A percentile compares a stretch with the other conserved stretches of the same genome.
Evolutionary conservation across 805 yeast genomes (phyloP).

Genomic region (Lachancea kluyveri): DNA sequence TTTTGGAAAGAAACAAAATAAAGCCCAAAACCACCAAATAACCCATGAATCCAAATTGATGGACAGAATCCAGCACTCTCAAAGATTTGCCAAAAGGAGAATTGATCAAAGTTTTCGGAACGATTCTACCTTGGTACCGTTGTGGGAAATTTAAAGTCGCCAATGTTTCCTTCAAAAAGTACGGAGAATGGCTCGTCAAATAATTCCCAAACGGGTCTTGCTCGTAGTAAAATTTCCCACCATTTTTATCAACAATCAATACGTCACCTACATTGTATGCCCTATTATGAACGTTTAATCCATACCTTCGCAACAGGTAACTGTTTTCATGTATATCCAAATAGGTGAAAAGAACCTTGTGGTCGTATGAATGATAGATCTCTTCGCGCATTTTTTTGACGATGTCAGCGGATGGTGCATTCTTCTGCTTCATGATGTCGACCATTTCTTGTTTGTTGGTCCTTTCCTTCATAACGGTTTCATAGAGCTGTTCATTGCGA

Average conservation of each 20-base stretch:
- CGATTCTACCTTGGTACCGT: constrained; percentile 11
- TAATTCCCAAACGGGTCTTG: constrained; percentile 32
- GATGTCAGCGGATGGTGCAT: constrained; percentile 39
- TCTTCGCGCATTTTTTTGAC: constrained; percentile 43
- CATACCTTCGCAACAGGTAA: constrained; percentile 22
- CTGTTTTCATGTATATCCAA: constrained; percentile 41
- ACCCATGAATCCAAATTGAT: constrained; percentile 39
- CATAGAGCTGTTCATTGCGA: constrained; percentile 37
- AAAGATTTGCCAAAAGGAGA: constrained; percentile 38
- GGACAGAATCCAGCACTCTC: constrained; percentile 39
- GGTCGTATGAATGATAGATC: constrained; percentile 40
- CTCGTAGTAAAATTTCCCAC: constrained; percentile 31
- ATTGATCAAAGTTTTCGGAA: constrained; percentile 31
- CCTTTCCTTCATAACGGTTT: constrained; percentile 34
- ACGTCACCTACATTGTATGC: constrained; percentile 47
- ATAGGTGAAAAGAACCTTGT: constrained; percentile 41
- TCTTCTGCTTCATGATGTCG: constrained; percentile 36
- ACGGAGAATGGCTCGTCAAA: constrained; percentile 32
- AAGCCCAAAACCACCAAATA: constrained; percentile 24
- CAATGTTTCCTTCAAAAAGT: constrained; percentile 33
- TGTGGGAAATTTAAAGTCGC: constrained; percentile 34
- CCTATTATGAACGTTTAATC: constrained; percentile 18
- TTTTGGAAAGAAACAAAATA: constrained; percentile 2
- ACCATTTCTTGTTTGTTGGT: constrained; percentile 39
- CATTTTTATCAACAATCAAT: constrained; percentile 41